Percentiles rank a stretch among this genome's conserved stretches.
Conservation (phyloP, 2,329 filamentous ascomycete genomes). For the Fusarium veterinarium region DNA sequence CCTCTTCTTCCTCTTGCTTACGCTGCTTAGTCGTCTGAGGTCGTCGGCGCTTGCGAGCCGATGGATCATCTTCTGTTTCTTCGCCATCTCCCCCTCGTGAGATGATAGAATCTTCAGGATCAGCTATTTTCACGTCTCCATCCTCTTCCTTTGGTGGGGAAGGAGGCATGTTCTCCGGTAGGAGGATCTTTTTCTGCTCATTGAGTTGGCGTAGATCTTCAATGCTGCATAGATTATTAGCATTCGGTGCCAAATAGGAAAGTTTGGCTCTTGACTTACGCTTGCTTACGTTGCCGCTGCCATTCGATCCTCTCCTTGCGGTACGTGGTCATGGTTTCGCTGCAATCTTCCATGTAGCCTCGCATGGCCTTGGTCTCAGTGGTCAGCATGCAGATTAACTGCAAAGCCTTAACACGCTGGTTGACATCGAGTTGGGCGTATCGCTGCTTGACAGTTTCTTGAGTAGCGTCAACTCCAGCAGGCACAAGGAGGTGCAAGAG, state of each 20-base stretch:
- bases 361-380: slow-evolving; percentile 88
- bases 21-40: slow-evolving; percentile 72
- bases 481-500: slow-evolving; percentile 86
- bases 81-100: slow-evolving; percentile 72
- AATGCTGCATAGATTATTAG: slow-evolving; percentile 58
- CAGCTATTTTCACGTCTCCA: slow-evolving; percentile 70
- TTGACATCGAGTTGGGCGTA: slow-evolving; percentile 87
- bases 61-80: slow-evolving; percentile 77
- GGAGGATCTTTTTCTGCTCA: slow-evolving; percentile 77
- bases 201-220: slow-evolving; percentile 78
- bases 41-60: slow-evolving; percentile 65
- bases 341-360: slow-evolving; percentile 90
- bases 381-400: slow-evolving; percentile 87
- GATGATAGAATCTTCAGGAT: slow-evolving; percentile 69
- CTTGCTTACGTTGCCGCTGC: slow-evolving; percentile 79
- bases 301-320: slow-evolving; percentile 96
- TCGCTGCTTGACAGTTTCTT: slow-evolving; percentile 76
- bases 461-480: slow-evolving; percentile 77
- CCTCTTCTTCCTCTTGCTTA: slow-evolving; percentile 81
- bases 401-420: slow-evolving; percentile 79
- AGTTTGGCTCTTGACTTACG: slow-evolving; percentile 57
- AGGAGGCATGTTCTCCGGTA: slow-evolving; percentile 77
- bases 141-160: slow-evolving; percentile 69
- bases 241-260: neutral
- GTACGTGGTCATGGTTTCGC: slow-evolving; percentile 92